Base-by-base conservation (phyloP, 2,329 filamentous ascomycete genomes). In the Tolypocladium ovalisporum region DNA sequence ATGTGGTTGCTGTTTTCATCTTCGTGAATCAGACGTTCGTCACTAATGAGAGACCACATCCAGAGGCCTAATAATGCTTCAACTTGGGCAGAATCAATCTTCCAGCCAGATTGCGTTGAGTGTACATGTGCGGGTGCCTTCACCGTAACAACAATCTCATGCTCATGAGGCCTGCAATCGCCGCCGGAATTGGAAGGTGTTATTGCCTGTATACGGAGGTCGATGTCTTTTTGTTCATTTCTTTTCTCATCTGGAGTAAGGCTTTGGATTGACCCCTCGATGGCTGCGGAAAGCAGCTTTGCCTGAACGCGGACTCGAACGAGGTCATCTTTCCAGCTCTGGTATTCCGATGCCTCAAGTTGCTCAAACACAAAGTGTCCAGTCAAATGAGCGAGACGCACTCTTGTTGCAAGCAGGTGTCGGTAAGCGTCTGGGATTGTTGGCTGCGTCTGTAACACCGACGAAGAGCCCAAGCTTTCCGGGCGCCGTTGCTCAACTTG, bases 51-150 rank as follows among this genome's bases (percentile, higher is more conserved):
- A 12, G 56, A 57, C 61, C 61, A 65, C 35, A 63, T 8, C 58
- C 62, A 63, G 10, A 61, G 56, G 2, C 63, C 57, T 6, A 65
- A 49, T 7, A 63, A 54, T 19, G 62, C 58, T 34, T 65, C 63
- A 27, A 64, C n/a, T n/a, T 56, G 53, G 10, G 59, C 55, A 27
- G 61, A 51, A 15, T 64, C 60, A 4, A 59, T 44, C 12, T 17
- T 53, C 63, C 62, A 63, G 29, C 22, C 37, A 3, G 53, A 17
- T 8, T 32, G 44, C 6, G 44, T 27, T 56, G 58, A 22, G 51
- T 40, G 27, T 52, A 29, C 22, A n/a, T 42, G 29, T 7, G 24
- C 19, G 3, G 52, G 22, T 15, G 51, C 27, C 24, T 55, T 57
- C 27, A 60, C 37, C 1, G 27, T 9, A 4, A 60, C 29, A 4